phyloP scores from a whole-genome alignment of 1,284 basidiomycete genomes.

The Pisolithus thermaeus region DNA sequence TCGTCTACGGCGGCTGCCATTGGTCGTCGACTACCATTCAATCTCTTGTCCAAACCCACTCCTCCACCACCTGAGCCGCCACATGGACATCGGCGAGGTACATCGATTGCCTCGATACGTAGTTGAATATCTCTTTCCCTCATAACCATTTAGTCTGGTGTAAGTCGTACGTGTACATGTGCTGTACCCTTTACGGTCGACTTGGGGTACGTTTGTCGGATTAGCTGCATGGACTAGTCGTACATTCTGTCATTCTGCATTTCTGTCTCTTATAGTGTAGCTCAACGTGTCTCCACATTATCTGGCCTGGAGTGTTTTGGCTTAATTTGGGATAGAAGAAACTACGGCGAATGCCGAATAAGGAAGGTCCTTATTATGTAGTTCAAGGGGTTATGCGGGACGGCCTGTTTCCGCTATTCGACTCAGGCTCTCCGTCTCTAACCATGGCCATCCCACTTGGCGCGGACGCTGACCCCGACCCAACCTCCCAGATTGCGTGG shows the following conservation, averaged over 20 bases:
- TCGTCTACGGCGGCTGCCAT: conserved; percentile 38
- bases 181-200: conserved; percentile 9
- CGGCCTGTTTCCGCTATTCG: not conserved
- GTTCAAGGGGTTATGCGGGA: too few relatives aligned
- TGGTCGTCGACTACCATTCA: conserved; percentile 60
- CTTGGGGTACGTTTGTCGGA: conserved; percentile 15
- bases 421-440: conserved; percentile 13
- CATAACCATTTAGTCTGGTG: not conserved
- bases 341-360: too few relatives aligned
- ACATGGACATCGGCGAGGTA: conserved; percentile 26
- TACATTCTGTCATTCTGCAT: conserved; percentile 6
- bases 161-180: conserved; percentile 8
- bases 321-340: too few relatives aligned
- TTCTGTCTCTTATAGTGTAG: conserved; percentile 15
- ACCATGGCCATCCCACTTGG: conserved; percentile 49
- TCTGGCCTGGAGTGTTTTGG: not conserved
- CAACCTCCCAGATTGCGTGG: conserved; percentile 72
- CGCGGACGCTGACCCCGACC: conserved; percentile 58
- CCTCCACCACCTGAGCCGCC: conserved; percentile 20
- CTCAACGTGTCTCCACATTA: conserved; percentile 5
- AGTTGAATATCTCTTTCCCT: conserved; percentile 14
- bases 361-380: too few relatives aligned
- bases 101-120: conserved; percentile 29
- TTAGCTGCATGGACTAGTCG: conserved; percentile 16
- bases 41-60: conserved; percentile 50